phyloP scores from a whole-genome alignment of 306 rosid genomes.

The Medicago arabica region DNA sequence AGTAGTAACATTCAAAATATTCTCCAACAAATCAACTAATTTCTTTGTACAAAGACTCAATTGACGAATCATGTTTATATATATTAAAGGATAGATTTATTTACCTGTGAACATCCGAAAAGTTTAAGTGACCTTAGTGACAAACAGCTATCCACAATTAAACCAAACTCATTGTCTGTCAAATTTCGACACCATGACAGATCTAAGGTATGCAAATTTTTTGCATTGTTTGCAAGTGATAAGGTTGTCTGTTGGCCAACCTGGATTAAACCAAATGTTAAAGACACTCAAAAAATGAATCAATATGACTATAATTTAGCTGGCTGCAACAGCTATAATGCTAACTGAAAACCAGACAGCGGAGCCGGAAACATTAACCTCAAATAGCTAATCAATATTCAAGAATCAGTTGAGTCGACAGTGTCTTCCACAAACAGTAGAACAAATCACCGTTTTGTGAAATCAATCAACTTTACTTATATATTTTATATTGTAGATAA shows the following conservation, averaged over 20 bases:
- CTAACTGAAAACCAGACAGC: neutral
- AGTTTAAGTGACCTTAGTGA: conserved; percentile 71
- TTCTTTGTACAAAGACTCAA: neutral
- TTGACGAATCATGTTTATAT: neutral
- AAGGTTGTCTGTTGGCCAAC: conserved; percentile 65
- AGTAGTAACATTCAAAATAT: conserved; percentile 1
- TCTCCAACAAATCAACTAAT: neutral
- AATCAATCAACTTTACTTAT: neutral
- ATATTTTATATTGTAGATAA: too few species aligned
- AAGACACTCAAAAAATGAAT: conserved; percentile 40
- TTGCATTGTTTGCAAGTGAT: conserved; percentile 63
- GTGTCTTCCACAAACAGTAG: neutral
- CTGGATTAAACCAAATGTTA: conserved; percentile 50
- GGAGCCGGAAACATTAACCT: neutral
- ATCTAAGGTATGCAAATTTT: conserved; percentile 70
- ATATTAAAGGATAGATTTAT: conserved; percentile 5
- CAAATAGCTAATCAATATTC: neutral
- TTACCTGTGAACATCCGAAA: conserved; percentile 91
- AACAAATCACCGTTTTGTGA: too few species aligned
- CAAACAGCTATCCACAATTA: conserved; percentile 76
- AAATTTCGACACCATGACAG: conserved; percentile 85
- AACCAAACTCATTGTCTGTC: conserved; percentile 69
- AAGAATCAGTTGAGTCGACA: neutral
- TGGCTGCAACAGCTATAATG: neutral
- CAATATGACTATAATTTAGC: neutral